Evolutionary conservation across 345 rosid species (phyloP), one percentile per base, ranked within the genome.

Genomic region (Euphorbia pulcherrima): DNA sequence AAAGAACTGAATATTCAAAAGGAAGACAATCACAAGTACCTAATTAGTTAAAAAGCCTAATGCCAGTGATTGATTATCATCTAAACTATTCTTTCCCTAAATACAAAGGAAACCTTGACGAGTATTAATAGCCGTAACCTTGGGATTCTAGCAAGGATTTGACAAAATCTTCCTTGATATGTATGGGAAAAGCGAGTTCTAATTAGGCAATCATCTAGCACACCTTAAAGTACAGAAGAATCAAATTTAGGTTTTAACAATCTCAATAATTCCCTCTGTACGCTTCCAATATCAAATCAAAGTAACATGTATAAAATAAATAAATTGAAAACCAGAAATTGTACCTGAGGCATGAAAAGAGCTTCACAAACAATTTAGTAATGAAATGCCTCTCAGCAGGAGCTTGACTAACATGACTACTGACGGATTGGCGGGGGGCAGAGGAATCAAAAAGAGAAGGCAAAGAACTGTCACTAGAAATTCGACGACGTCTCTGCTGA

Each of bases 321-420:
- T 33, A n/a, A 62, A 21, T 8, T 10, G 0, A 23, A 12, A 52
- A 28, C 28, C 28, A 60, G 24, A n/a, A 29, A 62, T 60, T 9
- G 51, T 83, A 94, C 97, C 96, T 93, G 28, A 94, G 90, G 82
- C 76, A 94, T 53, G 78, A 71, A 11, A 88, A 64, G 21, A 94
- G 90, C 79, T 85, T 87, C 79, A 87, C 71, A 72, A 86, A 70
- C 44, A 89, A 78, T 64, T 93, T 83, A 72, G 93, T 81, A 48
- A 89, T 18, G 76, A 86, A 74, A 61, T 77, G 85, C 2, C 88
- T 91, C 70, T 94, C 90, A 0, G 88, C 79, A 33, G 91, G 86
- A 0, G 83, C 96, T 44, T 80, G 91, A 57, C 81, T 80, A 55
- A 88, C 87, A 54, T 83, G 90, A 63, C 62, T 74, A 55, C 72